These are phyloP conservation scores for Xylariaceae sp. DNA, from an alignment of 2,329 filamentous ascomycete species.

Conservation along the genomic window DNA sequence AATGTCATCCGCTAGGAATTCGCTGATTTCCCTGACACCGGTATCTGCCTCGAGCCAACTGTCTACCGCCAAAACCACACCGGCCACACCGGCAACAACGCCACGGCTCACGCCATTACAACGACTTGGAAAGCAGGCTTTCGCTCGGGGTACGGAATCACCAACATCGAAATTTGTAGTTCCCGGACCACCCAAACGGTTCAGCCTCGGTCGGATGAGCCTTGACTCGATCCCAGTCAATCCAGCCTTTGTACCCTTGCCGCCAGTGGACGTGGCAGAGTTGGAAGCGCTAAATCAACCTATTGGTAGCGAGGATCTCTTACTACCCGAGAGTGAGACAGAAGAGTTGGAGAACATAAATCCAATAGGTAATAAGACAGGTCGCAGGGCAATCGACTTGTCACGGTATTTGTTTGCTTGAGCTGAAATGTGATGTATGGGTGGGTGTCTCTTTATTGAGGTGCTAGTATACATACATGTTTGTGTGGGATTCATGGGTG, in stretches of 20 bases:
- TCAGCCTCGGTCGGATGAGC: conserved; percentile 37
- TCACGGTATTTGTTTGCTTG: conserved; percentile 54
- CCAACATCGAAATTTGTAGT: conserved; percentile 35
- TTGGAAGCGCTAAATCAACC: conserved; percentile 57
- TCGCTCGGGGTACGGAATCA: conserved; percentile 43
- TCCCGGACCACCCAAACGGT: conserved; percentile 31
- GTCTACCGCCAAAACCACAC: conserved; percentile 52
- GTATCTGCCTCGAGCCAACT: conserved; percentile 49
- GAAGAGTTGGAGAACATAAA: conserved; percentile 38
- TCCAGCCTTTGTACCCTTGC: conserved; percentile 61
- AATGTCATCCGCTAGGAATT: conserved; percentile 36
- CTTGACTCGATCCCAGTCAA: conserved; percentile 54
- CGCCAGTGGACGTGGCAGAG: conserved; percentile 60
- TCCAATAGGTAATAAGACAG: conserved; percentile 23
- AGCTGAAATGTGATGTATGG: conserved; percentile 10
- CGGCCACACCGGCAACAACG: conserved; percentile 51
- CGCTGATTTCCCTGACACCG: conserved; percentile 43
- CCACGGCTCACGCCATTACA: conserved; percentile 58
- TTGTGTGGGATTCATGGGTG: conserved; percentile 9
- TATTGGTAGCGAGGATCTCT: conserved; percentile 63
- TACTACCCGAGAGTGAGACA: conserved; percentile 58
- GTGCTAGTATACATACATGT: background rate
- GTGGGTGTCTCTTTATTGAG: background rate
- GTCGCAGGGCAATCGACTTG: conserved; percentile 51
- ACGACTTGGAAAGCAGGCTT: conserved; percentile 57